These are phyloP conservation scores for Herpotrichia juniperi DNA, from an alignment of 2,329 filamentous ascomycete species.

Conservation along the genomic window DNA sequence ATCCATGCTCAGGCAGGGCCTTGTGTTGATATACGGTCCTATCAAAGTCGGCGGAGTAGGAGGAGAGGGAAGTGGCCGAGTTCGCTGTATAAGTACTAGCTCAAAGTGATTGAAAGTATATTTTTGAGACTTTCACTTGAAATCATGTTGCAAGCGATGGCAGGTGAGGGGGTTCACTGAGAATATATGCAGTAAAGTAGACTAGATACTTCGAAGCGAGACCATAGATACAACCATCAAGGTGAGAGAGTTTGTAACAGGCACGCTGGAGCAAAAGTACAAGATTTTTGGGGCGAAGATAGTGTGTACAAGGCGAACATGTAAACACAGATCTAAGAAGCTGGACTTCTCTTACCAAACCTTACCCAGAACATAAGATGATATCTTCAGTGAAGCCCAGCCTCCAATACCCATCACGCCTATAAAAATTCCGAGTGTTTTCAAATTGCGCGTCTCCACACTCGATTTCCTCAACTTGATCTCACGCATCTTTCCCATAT, in stretches of 20 bases:
- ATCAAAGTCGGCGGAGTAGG: background rate
- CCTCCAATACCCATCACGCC: constrained; percentile 32
- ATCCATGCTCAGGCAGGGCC: background rate
- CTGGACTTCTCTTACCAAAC: constrained; percentile 16
- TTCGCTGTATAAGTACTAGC: too few relatives aligned
- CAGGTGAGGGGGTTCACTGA: too few relatives aligned
- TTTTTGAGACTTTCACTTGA: too few relatives aligned
- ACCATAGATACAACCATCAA: too few relatives aligned
- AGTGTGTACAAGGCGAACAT: background rate
- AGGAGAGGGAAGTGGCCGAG: too few relatives aligned
- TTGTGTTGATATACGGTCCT: too few relatives aligned
- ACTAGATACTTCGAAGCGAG: too few relatives aligned
- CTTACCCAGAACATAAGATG: constrained; percentile 20
- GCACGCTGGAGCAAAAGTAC: too few relatives aligned
- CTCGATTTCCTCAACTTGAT: constrained; percentile 43
- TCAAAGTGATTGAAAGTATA: too few relatives aligned
- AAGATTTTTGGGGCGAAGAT: background rate
- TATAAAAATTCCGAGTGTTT: constrained; percentile 51
- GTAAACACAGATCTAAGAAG: background rate
- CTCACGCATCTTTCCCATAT: constrained; percentile 51
- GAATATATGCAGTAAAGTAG: too few relatives aligned
- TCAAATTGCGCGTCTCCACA: constrained; percentile 57
- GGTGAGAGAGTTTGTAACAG: background rate
- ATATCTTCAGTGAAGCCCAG: constrained; percentile 32
- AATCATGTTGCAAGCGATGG: too few relatives aligned